phyloP scores from a whole-genome alignment of 805 yeast genomes.

The Kodamaea laetipori region DNA sequence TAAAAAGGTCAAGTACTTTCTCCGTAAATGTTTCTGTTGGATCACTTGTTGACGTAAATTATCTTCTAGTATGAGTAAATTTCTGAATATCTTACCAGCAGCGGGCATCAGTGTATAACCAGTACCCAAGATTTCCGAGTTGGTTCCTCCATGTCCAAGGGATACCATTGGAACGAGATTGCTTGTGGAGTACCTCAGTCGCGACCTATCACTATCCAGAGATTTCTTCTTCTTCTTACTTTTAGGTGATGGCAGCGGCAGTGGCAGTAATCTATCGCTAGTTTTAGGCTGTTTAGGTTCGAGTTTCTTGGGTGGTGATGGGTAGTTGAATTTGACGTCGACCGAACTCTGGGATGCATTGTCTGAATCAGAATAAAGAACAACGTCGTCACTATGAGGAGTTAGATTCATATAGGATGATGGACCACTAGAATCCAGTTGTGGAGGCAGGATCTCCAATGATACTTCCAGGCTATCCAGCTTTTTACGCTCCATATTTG shows the following conservation, averaged over 20 bases:
- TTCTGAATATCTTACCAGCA: constrained; percentile 75
- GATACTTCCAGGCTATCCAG: constrained; percentile 4
- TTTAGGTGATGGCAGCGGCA: constrained; percentile 3
- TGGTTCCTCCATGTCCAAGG: background rate
- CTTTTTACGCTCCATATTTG: background rate
- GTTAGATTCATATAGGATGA: constrained; percentile 23
- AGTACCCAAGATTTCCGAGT: constrained; percentile 15
- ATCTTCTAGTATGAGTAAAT: constrained; percentile 82
- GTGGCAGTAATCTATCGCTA: constrained; percentile 4
- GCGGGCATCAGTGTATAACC: constrained; percentile 37
- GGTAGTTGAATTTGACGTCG: constrained; percentile 18
- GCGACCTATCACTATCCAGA: constrained; percentile 24
- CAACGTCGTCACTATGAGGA: constrained; percentile 29
- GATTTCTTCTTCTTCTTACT: constrained; percentile 1
- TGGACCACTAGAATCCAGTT: constrained; percentile 1
- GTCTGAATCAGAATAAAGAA: constrained; percentile 40
- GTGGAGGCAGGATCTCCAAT: background rate
- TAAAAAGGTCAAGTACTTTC: constrained; percentile 60
- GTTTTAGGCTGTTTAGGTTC: background rate
- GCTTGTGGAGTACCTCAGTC: constrained; percentile 10
- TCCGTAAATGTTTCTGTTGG: constrained; percentile 67
- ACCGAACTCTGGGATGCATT: constrained; percentile 35
- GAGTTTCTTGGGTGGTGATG: background rate
- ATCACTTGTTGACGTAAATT: constrained; percentile 77
- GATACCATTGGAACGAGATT: background rate